phyloP scores from a whole-genome alignment of 306 rosid species.

The Hippophae gyantsensis region DNA sequence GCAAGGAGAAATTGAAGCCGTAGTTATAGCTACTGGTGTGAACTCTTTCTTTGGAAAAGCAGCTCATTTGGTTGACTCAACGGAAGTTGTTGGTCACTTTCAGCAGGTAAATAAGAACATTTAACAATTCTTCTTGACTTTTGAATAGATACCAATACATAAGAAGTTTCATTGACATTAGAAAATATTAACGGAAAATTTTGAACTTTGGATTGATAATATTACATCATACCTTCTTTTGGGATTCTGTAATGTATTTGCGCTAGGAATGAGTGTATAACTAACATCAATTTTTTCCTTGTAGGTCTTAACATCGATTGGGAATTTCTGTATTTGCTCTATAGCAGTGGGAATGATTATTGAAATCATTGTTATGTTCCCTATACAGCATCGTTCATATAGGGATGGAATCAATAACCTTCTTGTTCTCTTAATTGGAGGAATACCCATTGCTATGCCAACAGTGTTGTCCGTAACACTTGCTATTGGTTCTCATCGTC shows the following conservation, averaged over 20 bases:
- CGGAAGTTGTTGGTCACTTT: slow-evolving; percentile 66
- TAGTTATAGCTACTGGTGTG: slow-evolving; percentile 81
- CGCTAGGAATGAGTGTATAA: background rate
- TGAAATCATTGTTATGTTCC: slow-evolving; percentile 81
- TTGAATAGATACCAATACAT: background rate
- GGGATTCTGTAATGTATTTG: too few relatives aligned
- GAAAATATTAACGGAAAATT: too few relatives aligned
- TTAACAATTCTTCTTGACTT: too few relatives aligned
- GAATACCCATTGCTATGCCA: slow-evolving; percentile 95
- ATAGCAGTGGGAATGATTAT: slow-evolving; percentile 80
- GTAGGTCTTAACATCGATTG: slow-evolving; percentile 80
- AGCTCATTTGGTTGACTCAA: slow-evolving; percentile 70
- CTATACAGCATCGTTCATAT: slow-evolving; percentile 65
- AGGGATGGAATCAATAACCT: slow-evolving; percentile 87
- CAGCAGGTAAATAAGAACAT: slow-evolving; percentile 41
- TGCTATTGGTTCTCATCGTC: slow-evolving; percentile 84
- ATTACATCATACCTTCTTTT: too few relatives aligned
- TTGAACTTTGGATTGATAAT: background rate
- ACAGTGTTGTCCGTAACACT: slow-evolving; percentile 87
- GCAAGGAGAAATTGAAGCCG: slow-evolving; percentile 84
- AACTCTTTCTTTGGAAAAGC: slow-evolving; percentile 80
- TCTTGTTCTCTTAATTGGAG: slow-evolving; percentile 89
- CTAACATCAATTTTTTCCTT: slow-evolving; percentile 13
- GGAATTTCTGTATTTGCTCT: slow-evolving; percentile 88
- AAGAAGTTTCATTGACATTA: too few relatives aligned